These are phyloP conservation scores for Cladosporium sp. DNA, from an alignment of 2,329 filamentous ascomycete genomes.

Conservation along the genomic window DNA sequence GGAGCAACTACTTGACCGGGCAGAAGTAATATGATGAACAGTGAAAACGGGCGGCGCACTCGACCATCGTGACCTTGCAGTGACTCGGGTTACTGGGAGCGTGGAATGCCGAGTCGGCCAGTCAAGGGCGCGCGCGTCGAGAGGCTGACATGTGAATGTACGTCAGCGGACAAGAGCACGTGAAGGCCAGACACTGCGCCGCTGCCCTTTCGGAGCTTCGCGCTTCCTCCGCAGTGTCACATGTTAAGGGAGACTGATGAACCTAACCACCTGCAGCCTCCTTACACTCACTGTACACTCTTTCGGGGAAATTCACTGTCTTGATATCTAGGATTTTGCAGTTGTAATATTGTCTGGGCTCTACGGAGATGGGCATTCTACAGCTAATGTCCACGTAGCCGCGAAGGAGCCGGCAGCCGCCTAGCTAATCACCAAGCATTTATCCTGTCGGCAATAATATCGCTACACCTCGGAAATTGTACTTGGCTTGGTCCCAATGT, in stretches of 20 bases:
- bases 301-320: not conserved
- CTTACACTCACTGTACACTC: not conserved
- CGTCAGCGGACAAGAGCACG: constrained; percentile 6
- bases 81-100: not conserved
- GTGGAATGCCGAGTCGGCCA: constrained; percentile 16
- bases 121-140: constrained; percentile 4
- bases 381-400: not conserved
- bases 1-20: not conserved
- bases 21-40: not conserved
- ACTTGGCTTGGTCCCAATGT: not conserved
- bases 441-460: constrained; percentile 1
- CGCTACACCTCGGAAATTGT: constrained; percentile 1
- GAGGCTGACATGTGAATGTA: constrained; percentile 17
- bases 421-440: not conserved
- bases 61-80: constrained; percentile 19
- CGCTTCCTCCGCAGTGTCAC: not conserved
- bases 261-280: not conserved
- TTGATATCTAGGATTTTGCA: not conserved
- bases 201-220: not conserved
- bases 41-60: constrained; percentile 11
- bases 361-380: not conserved
- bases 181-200: constrained; percentile 3
- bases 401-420: not conserved
- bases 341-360: not conserved
- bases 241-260: not conserved